Evolutionary conservation across 2,329 filamentous ascomycete genomes (phyloP).

Genomic region (Aspergillus unguis): DNA sequence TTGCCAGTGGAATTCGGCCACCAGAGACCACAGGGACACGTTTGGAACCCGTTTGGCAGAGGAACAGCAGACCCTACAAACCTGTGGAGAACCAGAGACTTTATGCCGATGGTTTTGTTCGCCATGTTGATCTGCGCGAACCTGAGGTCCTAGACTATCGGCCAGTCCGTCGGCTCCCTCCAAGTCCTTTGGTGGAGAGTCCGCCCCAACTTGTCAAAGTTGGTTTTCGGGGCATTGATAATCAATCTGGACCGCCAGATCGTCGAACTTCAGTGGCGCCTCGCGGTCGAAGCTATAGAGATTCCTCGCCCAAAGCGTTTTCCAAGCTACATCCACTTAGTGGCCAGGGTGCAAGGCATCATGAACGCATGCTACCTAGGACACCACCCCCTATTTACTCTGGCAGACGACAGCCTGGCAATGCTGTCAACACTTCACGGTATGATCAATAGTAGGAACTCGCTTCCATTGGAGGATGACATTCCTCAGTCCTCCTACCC

Average conservation of each 20-base stretch:
- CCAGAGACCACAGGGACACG: slow-evolving; percentile 14
- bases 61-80: slow-evolving; percentile 19
- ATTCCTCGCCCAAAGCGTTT: slow-evolving; percentile 11
- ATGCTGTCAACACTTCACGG: slow-evolving; percentile 19
- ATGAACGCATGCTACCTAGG: slow-evolving; percentile 5
- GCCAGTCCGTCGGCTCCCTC: slow-evolving; percentile 18
- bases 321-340: slow-evolving; percentile 18
- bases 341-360: slow-evolving; percentile 4
- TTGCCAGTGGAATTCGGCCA: slow-evolving; percentile 9
- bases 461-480: neutral
- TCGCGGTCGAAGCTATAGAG: slow-evolving; percentile 11
- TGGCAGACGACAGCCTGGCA: slow-evolving; percentile 16
- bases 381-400: slow-evolving; percentile 15
- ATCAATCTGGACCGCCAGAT: slow-evolving; percentile 17
- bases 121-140: slow-evolving; percentile 30
- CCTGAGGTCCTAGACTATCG: slow-evolving; percentile 20
- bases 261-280: slow-evolving; percentile 12
- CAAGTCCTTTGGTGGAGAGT: slow-evolving; percentile 16
- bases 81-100: slow-evolving; percentile 23
- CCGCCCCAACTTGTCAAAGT: slow-evolving; percentile 13
- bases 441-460: slow-evolving; percentile 18
- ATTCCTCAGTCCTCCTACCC: neutral
- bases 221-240: slow-evolving; percentile 12
- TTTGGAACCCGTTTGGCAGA: slow-evolving; percentile 12
- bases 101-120: slow-evolving; percentile 39